Evolutionary conservation across 371 early-diverging fungal species (phyloP).

Genomic region (Mucor velutinosus): DNA sequence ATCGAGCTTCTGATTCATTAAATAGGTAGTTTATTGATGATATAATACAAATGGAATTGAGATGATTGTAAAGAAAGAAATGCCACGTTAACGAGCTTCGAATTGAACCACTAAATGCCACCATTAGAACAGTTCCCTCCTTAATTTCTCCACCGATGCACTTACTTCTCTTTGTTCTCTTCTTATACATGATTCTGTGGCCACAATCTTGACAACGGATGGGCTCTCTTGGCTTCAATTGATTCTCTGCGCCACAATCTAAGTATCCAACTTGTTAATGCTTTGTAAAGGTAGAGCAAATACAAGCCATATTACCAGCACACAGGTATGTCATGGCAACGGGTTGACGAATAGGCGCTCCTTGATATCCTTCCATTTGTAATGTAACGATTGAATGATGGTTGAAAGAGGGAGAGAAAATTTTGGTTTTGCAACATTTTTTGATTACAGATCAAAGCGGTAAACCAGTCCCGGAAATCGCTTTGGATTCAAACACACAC

Average conservation of each 20-base stretch:
- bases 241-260: constrained; percentile 91
- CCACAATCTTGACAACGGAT: constrained; percentile 97
- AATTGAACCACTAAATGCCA: constrained; percentile 76
- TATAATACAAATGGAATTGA: neutral
- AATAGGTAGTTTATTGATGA: neutral
- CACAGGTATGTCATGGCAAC: constrained; percentile 66
- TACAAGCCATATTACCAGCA: constrained; percentile 44
- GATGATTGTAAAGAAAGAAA: neutral
- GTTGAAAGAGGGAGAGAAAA: neutral
- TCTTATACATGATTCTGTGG: constrained; percentile 96
- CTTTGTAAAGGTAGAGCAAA: neutral
- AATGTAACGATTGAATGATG: neutral
- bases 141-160: neutral
- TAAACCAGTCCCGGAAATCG: neutral
- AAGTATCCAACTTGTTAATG: constrained; percentile 10
- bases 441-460: neutral
- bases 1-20: neutral
- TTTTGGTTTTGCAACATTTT: neutral
- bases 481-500: neutral
- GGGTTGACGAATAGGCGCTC: constrained; percentile 54
- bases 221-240: constrained; percentile 91
- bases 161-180: constrained; percentile 93
- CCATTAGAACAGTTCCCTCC: neutral
- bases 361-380: constrained; percentile 50
- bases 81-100: constrained; percentile 74